These are phyloP conservation scores for Salisapilia sapeloensis DNA, from an alignment of 352 stramenopile genomes.

Conservation along the genomic window DNA sequence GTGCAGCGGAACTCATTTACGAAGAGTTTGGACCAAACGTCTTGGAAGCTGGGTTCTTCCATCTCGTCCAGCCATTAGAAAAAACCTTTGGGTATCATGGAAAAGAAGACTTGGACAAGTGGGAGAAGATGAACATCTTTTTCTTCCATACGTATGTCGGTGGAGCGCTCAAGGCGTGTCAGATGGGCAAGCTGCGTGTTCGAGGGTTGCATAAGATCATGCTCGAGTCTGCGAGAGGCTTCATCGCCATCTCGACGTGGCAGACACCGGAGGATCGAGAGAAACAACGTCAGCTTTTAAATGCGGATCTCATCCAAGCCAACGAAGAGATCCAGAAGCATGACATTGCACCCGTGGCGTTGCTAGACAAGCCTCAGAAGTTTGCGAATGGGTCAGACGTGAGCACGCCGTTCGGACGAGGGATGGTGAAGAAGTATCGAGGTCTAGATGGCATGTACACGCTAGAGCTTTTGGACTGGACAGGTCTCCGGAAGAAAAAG, in stretches of 20 bases:
- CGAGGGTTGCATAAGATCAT: slow-evolving; percentile 51
- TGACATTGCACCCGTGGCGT: slow-evolving; percentile 9
- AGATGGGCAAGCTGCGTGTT: slow-evolving; percentile 53
- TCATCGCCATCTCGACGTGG: slow-evolving; percentile 40
- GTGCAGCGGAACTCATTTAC: slow-evolving; percentile 81
- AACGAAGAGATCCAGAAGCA: slow-evolving; percentile 34
- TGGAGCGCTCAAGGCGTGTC: slow-evolving; percentile 57
- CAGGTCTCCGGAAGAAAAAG: slow-evolving; percentile 10
- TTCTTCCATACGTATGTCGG: slow-evolving; percentile 87
- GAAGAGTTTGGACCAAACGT: slow-evolving; percentile 47
- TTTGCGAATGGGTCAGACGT: slow-evolving; percentile 38
- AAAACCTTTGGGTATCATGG: slow-evolving; percentile 72
- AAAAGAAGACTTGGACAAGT: slow-evolving; percentile 53
- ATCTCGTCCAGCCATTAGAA: slow-evolving; percentile 75
- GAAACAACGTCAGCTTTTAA: slow-evolving; percentile 33
- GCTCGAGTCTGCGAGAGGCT: slow-evolving; percentile 25
- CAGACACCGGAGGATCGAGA: slow-evolving; percentile 39
- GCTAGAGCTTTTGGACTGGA: slow-evolving; percentile 63
- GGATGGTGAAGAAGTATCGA: slow-evolving; percentile 54
- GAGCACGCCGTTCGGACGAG: slow-evolving; percentile 40
- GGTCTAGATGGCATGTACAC: slow-evolving; percentile 61
- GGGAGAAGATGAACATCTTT: slow-evolving; percentile 76
- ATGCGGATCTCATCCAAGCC: slow-evolving; percentile 34
- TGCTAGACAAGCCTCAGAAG: slow-evolving; percentile 44
- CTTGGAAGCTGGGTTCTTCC: slow-evolving; percentile 79